phyloP scores from a whole-genome alignment of 345 rosid genomes.

The Heritiera fomes region DNA sequence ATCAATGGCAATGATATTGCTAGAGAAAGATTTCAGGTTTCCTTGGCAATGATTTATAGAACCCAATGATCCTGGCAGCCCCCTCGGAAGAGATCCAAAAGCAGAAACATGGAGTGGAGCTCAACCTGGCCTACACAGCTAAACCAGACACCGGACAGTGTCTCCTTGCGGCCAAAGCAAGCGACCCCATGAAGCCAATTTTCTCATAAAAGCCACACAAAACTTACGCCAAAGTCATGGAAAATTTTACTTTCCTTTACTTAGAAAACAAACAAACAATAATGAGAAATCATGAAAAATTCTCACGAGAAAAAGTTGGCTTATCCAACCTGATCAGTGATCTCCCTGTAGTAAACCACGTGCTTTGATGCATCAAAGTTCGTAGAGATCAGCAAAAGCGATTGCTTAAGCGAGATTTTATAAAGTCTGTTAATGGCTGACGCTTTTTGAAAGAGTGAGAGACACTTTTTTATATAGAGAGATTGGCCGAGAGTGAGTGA shows the following conservation, averaged over 20 bases:
- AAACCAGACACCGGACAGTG: conserved; percentile 24
- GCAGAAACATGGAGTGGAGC: neutral
- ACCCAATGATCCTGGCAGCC: neutral
- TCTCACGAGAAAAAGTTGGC: conserved; percentile 8
- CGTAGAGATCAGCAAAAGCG: conserved; percentile 36
- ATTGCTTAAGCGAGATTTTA: conserved; percentile 30
- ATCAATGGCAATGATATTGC: conserved; percentile 28
- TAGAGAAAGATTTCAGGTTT: neutral
- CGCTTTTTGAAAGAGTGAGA: conserved; percentile 24
- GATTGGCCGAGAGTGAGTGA: neutral
- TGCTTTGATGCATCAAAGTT: conserved; percentile 50
- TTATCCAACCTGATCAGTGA: neutral
- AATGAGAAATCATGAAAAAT: conserved; percentile 12
- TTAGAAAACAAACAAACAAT: conserved; percentile 16
- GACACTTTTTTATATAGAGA: conserved; percentile 24
- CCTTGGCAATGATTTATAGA: neutral
- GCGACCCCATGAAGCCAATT: conserved; percentile 28
- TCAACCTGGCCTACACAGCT: conserved; percentile 8
- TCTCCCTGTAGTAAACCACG: conserved; percentile 43
- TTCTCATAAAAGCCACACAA: neutral
- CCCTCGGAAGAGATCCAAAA: neutral
- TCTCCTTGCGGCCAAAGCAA: conserved; percentile 32
- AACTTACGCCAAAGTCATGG: neutral
- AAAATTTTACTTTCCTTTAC: neutral
- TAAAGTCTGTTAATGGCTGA: conserved; percentile 16